These are phyloP conservation scores for Hypoxylon sp. DNA, from an alignment of 2,329 filamentous ascomycete species.

Conservation along the genomic window DNA sequence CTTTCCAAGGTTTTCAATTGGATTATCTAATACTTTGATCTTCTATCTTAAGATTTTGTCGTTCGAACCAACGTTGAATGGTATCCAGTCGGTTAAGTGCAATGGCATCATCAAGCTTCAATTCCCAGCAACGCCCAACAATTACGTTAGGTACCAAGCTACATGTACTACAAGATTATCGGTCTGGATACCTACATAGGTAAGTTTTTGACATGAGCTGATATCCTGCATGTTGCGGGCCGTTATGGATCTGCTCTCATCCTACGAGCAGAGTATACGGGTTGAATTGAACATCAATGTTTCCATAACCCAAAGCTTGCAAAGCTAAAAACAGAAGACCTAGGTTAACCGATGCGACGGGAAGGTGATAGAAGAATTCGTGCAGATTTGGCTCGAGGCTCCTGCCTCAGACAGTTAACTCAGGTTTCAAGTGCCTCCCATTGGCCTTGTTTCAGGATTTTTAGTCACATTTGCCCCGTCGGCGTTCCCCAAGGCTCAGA, in stretches of 20 bases:
- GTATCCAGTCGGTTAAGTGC: not conserved
- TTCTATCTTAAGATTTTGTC: not conserved
- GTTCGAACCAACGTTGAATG: not conserved
- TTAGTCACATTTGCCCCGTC: constrained; percentile 13
- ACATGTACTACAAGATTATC: too few species aligned
- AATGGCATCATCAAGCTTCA: constrained; percentile 4
- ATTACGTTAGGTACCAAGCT: not conserved
- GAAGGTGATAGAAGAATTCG: constrained; percentile 5
- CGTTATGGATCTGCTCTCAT: not conserved
- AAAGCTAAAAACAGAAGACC: constrained; percentile 8
- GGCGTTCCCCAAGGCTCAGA: not conserved
- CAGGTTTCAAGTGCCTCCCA: constrained; percentile 23
- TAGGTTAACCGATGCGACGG: not conserved
- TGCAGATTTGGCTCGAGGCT: constrained; percentile 6
- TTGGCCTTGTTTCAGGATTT: constrained; percentile 31
- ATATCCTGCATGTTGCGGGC: not conserved
- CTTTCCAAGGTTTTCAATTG: constrained; percentile 9
- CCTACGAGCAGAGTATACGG: not conserved
- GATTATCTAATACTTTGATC: constrained; percentile 15
- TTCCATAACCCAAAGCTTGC: constrained; percentile 7
- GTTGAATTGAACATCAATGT: not conserved
- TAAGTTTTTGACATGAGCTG: not conserved
- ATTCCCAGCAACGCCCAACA: not conserved
- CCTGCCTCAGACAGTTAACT: constrained; percentile 18
- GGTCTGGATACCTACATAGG: not conserved